phyloP scores from a whole-genome alignment of 2,329 filamentous ascomycete genomes.

The Pseudocercospora musae region DNA sequence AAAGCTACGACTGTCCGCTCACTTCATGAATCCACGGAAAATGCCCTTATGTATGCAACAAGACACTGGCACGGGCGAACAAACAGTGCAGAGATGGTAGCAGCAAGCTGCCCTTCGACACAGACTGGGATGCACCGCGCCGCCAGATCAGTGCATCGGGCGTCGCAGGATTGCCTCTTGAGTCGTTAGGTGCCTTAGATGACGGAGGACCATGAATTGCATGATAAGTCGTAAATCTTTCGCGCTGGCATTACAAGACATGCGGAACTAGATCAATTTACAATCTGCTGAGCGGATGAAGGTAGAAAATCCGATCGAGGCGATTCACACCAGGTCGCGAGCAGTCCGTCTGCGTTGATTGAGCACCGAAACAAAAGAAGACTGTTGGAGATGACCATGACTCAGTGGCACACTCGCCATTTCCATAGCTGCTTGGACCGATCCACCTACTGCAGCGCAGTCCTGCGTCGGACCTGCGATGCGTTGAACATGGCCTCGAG shows the following conservation, averaged over 20 bases:
- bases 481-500: not conserved
- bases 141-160: not conserved
- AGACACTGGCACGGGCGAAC: not conserved
- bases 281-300: not conserved
- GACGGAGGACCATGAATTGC: not conserved
- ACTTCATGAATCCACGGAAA: not conserved
- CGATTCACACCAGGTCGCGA: not conserved
- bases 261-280: not conserved
- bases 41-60: not conserved
- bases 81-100: not conserved
- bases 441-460: not conserved
- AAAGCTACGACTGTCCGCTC: not conserved
- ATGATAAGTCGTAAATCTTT: not conserved
- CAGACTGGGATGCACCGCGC: not conserved
- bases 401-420: not conserved
- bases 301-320: not conserved
- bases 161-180: not conserved
- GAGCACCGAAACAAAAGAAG: not conserved
- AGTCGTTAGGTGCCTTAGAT: slow-evolving; percentile 1
- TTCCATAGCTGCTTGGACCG: not conserved
- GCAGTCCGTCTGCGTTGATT: not conserved
- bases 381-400: not conserved
- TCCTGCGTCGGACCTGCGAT: not conserved
- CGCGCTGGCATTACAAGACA: not conserved
- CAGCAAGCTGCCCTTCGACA: not conserved